phyloP scores from a whole-genome alignment of 2,329 filamentous ascomycete genomes.

The Penicillium sp. region DNA sequence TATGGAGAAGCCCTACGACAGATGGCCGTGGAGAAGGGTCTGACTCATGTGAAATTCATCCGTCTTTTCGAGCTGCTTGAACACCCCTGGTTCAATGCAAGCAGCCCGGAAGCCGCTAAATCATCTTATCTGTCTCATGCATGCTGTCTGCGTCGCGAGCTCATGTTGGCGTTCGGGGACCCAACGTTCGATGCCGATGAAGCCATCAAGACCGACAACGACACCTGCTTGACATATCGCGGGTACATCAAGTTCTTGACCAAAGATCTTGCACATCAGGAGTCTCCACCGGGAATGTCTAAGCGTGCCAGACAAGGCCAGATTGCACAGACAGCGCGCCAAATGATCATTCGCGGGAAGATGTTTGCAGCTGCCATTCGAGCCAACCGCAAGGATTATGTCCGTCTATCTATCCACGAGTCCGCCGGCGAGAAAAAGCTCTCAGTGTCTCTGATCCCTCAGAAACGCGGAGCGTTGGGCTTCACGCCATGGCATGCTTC shows the following conservation, averaged over 20 bases:
- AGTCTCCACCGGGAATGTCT: slow-evolving; percentile 8
- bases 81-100: slow-evolving; percentile 23
- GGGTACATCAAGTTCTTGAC: slow-evolving; percentile 31
- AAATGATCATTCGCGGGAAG: slow-evolving; percentile 30
- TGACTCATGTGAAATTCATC: slow-evolving; percentile 36
- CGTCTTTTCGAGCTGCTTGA: slow-evolving; percentile 40
- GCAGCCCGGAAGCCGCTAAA: slow-evolving; percentile 23
- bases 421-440: slow-evolving; percentile 29
- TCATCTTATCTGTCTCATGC: slow-evolving; percentile 27
- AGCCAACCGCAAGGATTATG: slow-evolving; percentile 28
- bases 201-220: slow-evolving; percentile 29
- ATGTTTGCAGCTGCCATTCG: slow-evolving; percentile 30
- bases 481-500: slow-evolving; percentile 37
- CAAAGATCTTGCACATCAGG: slow-evolving; percentile 26
- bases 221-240: slow-evolving; percentile 30
- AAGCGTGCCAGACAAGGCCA: slow-evolving; percentile 21
- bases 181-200: slow-evolving; percentile 25
- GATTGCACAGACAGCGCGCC: slow-evolving; percentile 22
- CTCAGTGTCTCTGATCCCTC: slow-evolving; percentile 27
- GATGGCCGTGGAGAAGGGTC: slow-evolving; percentile 35
- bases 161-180: slow-evolving; percentile 27
- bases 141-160: slow-evolving; percentile 25
- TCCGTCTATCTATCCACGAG: slow-evolving; percentile 32
- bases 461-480: slow-evolving; percentile 23
- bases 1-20: slow-evolving; percentile 40